Conservation (phyloP, 768 basidiomycete species). For the Phylloporus rhodoxanthus region DNA sequence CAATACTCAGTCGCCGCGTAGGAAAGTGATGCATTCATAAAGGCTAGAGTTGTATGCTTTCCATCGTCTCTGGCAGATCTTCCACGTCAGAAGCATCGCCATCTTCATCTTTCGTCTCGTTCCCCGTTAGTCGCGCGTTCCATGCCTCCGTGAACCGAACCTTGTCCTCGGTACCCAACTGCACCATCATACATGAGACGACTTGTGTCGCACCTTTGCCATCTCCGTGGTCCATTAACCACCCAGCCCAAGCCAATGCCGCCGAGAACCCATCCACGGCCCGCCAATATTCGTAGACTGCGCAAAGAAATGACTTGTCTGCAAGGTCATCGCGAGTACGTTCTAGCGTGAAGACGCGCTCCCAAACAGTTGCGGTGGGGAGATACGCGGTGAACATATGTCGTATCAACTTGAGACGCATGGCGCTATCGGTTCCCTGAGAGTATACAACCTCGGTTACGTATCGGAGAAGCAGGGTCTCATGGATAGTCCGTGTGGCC, state of each 20-base stretch:
- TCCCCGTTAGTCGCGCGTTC: constrained; percentile 19
- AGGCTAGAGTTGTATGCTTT: neutral
- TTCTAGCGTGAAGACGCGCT: constrained; percentile 35
- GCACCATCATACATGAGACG: constrained; percentile 31
- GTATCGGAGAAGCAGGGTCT: constrained; percentile 43
- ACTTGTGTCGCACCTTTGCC: constrained; percentile 38
- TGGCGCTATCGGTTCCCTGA: constrained; percentile 13
- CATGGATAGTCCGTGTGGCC: constrained; percentile 38
- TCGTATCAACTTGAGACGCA: constrained; percentile 30
- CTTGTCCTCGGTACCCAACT: constrained; percentile 25
- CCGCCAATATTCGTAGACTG: constrained; percentile 42
- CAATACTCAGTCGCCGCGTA: neutral
- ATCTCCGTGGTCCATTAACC: constrained; percentile 38
- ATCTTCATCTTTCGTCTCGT: constrained; percentile 9
- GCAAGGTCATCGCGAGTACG: constrained; percentile 10
- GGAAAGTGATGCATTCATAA: constrained; percentile 1
- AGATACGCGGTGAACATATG: constrained; percentile 39
- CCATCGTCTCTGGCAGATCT: constrained; percentile 13
- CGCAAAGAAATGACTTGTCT: constrained; percentile 16
- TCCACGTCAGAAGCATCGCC: constrained; percentile 5
- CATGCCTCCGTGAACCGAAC: constrained; percentile 34
- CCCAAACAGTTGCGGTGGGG: constrained; percentile 41
- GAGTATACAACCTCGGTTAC: constrained; percentile 29
- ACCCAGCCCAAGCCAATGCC: constrained; percentile 40
- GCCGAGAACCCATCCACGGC: constrained; percentile 34